Evolutionary conservation across 1,284 basidiomycete genomes (phyloP).

Genomic region (Megacollybia platyphylla): DNA sequence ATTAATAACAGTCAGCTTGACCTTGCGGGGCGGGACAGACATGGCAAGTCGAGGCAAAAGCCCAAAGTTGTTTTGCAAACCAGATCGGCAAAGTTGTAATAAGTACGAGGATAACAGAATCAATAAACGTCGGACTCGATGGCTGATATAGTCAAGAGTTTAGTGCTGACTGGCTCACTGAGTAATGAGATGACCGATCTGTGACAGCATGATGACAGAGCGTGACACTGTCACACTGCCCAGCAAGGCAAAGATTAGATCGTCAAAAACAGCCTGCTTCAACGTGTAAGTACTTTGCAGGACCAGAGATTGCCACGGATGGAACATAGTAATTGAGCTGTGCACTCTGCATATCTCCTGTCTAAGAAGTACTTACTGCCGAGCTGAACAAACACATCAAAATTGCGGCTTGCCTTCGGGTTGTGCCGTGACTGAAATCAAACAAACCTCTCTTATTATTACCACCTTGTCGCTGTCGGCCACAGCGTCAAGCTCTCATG

Average conservation of each 20-base stretch:
- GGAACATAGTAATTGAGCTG: too few relatives aligned
- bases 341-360: too few relatives aligned
- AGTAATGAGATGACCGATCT: slow-evolving; percentile 5
- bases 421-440: too few relatives aligned
- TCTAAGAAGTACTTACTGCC: too few relatives aligned
- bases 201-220: neutral
- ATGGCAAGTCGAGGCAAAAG: slow-evolving; percentile 6
- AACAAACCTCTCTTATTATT: too few relatives aligned
- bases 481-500: slow-evolving; percentile 24
- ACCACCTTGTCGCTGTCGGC: slow-evolving; percentile 2
- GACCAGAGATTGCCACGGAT: too few relatives aligned
- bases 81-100: neutral
- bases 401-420: too few relatives aligned
- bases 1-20: slow-evolving; percentile 59
- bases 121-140: neutral
- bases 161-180: neutral
- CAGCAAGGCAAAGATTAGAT: too few relatives aligned
- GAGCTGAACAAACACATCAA: too few relatives aligned
- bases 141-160: neutral
- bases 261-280: too few relatives aligned
- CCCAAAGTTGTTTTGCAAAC: neutral
- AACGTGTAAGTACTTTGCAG: too few relatives aligned
- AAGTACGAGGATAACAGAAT: neutral
- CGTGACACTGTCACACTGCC: neutral
- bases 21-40: slow-evolving; percentile 26